phyloP scores from a whole-genome alignment of 78 protist genomes.

The Pigoraptor vietnamica region DNA sequence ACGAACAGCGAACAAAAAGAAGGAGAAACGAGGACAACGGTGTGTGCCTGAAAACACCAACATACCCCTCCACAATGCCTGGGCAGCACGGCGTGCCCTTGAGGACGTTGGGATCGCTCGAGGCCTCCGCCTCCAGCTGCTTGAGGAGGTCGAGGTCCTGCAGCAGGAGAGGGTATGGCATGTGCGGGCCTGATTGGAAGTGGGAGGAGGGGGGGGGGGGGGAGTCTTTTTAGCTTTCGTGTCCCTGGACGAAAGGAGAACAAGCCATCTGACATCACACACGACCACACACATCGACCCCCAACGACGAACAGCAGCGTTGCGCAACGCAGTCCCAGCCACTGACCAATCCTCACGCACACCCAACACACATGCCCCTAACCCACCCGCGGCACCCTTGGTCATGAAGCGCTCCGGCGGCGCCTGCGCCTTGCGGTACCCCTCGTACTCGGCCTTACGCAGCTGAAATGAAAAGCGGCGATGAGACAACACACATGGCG shows the following conservation, averaged over 20 bases:
- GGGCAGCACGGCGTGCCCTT: slow-evolving; percentile 1
- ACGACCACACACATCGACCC: too few species aligned
- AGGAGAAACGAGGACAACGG: too few species aligned
- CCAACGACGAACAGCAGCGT: too few species aligned
- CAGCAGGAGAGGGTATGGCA: neutral
- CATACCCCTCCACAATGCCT: neutral
- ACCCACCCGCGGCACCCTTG: neutral
- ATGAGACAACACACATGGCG: neutral
- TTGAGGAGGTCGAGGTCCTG: neutral
- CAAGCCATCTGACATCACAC: too few species aligned
- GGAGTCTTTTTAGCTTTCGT: too few species aligned
- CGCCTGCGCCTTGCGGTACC: neutral
- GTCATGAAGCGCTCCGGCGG: slow-evolving; percentile 1
- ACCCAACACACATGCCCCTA: too few species aligned
- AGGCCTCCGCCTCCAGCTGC: neutral
- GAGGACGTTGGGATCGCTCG: neutral
- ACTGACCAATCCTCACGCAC: too few species aligned
- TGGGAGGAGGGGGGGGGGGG: too few species aligned
- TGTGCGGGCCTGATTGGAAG: neutral
- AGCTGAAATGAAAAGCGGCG: neutral
- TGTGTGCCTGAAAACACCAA: too few species aligned
- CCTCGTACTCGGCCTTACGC: neutral
- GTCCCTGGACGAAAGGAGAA: too few species aligned
- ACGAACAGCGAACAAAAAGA: too few species aligned
- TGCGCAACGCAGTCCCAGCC: too few species aligned